Evolutionary conservation across 768 basidiomycete species (phyloP).

Genomic region (Mycena polygramma): DNA sequence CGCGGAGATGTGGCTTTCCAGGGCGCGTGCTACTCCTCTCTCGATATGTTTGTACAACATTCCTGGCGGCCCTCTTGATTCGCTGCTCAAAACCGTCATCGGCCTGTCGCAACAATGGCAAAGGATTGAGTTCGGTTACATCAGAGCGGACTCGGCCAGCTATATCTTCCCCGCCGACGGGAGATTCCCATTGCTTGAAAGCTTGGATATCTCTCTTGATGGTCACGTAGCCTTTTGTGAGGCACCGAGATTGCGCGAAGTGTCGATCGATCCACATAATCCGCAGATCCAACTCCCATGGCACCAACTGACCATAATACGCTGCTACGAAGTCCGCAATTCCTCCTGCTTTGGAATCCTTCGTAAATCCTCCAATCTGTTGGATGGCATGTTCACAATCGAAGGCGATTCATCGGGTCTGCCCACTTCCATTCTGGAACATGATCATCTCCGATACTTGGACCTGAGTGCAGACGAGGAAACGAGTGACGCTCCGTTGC

Average conservation of each 20-base stretch:
- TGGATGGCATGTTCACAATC: not conserved
- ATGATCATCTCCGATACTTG: not conserved
- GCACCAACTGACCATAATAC: not conserved
- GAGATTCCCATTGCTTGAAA: not conserved
- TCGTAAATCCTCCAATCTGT: not conserved
- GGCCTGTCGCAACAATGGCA: not conserved
- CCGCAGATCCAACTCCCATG: constrained; percentile 3
- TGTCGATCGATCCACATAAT: not conserved
- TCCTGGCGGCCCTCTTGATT: no score
- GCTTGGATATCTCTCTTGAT: not conserved
- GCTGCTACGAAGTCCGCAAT: not conserved
- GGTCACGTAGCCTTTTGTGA: not conserved
- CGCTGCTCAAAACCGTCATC: not conserved
- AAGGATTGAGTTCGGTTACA: not conserved
- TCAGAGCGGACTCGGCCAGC: no score
- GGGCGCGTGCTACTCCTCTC: not conserved
- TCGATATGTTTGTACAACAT: not conserved
- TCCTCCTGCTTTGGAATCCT: not conserved
- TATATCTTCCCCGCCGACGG: not conserved
- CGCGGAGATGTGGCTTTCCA: constrained; percentile 1
- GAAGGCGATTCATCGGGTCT: not conserved
- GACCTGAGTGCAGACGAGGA: not conserved
- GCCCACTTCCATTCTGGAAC: not conserved
- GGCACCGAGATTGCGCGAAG: not conserved
- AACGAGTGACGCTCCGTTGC: no score